Percentiles rank a stretch among this genome's conserved stretches.
phyloP scores from a whole-genome alignment of 2,329 filamentous ascomycete genomes.

The Phialophora chinensis region DNA sequence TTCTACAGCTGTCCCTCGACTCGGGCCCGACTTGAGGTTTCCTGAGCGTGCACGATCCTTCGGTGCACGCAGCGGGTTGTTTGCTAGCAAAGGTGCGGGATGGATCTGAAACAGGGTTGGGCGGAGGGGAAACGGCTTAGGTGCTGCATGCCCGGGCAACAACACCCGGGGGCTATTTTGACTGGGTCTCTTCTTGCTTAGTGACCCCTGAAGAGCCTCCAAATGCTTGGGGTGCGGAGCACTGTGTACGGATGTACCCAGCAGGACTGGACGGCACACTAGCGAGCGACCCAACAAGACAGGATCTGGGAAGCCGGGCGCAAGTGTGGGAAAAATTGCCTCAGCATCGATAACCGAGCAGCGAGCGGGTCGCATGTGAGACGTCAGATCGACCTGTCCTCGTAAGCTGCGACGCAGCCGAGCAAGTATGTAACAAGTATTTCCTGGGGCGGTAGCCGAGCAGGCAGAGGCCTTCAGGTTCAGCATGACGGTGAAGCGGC shows the following conservation, averaged over 20 bases:
- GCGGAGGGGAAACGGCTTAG: neutral
- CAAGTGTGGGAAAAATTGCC: conserved; percentile 8
- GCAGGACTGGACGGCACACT: neutral
- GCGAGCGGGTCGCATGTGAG: neutral
- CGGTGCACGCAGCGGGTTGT: neutral
- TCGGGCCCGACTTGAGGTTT: neutral
- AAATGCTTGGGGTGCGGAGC: neutral
- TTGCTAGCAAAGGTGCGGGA: neutral
- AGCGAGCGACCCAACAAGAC: neutral
- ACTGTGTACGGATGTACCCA: neutral
- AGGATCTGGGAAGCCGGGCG: conserved; percentile 2
- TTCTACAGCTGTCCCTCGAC: neutral
- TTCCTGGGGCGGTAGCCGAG: neutral
- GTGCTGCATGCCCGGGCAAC: neutral
- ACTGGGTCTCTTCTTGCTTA: neutral
- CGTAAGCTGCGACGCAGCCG: neutral
- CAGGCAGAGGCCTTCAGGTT: no score
- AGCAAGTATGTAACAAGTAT: neutral
- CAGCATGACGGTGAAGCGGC: neutral
- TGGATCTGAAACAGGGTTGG: neutral
- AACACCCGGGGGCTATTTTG: neutral
- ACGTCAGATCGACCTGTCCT: neutral
- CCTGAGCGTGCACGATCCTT: neutral
- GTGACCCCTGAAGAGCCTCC: neutral
- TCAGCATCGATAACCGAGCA: conserved; percentile 11